Base-by-base conservation (phyloP, 164 flowering plant species). In the Berberis thunbergii region DNA sequence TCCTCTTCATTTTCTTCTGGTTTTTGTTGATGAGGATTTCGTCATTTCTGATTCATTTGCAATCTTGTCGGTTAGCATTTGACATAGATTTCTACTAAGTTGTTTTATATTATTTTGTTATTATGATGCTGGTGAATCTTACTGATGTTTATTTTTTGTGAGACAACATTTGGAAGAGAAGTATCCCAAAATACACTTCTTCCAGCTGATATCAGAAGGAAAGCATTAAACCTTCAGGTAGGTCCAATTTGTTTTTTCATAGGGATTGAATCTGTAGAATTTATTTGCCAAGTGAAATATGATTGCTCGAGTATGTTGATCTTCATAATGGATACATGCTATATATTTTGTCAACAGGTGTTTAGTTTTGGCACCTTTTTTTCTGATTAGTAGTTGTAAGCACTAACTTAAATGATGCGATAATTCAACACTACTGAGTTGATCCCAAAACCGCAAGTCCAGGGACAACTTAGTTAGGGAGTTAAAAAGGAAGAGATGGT, bases 1-100 rank as follows among this genome's bases (percentile, higher is more conserved):
- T 74, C 92, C 92, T 45, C 79, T 86, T 63, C 74, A 71, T 43
- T 80, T 59, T 52, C 84, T 86, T 49, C 92, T 84, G 2, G 85
- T 81, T 38, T 65, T 86, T 49, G 82, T 81, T 50, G 88, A 86
- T 73, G 87, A 84, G 8, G 82, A 80, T 66, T 59, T 83, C 43
- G 83, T 81, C 63, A 70, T 86, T 60, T 75, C 83, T 6, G 92
- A 84, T 58, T 86, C 92, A 3, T 81, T 67, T 67, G 88, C 88
- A 11, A 86, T 86, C 59, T 74, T 83, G 57, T 50, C 84, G 86
- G 92, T 86, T 11, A 46, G 82, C 76, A 12, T 40, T 67, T 63
- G n/a, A 1, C 11, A 3, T 10, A 7, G n/a, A 50, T 3, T 7
- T 50, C n/a, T 7, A 9, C 4, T 3, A 8, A 8, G 7, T 49